Evolutionary conservation across 371 early-diverging fungal species (phyloP).

Genomic region (Mucor saturninus): DNA sequence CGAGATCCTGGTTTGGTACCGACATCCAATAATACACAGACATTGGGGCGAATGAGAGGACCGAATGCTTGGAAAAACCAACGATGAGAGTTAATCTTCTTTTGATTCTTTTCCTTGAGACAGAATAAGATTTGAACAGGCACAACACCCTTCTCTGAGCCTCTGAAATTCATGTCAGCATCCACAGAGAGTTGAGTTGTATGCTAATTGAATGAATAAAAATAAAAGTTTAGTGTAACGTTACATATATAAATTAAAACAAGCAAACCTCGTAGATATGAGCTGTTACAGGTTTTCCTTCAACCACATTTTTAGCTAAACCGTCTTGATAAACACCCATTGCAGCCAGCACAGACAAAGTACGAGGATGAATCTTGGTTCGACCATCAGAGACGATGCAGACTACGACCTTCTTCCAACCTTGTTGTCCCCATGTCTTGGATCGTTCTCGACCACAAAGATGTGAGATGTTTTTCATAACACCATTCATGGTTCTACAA

Average conservation of each 20-base stretch:
- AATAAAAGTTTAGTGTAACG: constrained; percentile 14
- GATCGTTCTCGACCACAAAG: constrained; percentile 64
- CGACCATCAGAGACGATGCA: constrained; percentile 73
- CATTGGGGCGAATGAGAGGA: constrained; percentile 73
- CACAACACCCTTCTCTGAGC: constrained; percentile 69
- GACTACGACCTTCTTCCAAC: constrained; percentile 80
- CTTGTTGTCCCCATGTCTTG: constrained; percentile 64
- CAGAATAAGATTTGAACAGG: constrained; percentile 83
- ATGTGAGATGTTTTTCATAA: constrained; percentile 76
- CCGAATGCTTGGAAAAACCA: constrained; percentile 92
- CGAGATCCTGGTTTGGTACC: constrained; percentile 77
- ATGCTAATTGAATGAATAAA: constrained; percentile 49
- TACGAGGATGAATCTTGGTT: constrained; percentile 67
- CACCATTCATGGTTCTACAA: constrained; percentile 72
- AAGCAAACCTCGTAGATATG: constrained; percentile 76
- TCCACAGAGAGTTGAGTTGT: constrained; percentile 80
- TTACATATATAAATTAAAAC: constrained; percentile 15
- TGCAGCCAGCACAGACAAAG: constrained; percentile 73
- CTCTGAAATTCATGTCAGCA: constrained; percentile 62
- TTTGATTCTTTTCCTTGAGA: constrained; percentile 74
- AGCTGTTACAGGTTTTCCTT: constrained; percentile 68
- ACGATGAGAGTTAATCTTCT: constrained; percentile 87
- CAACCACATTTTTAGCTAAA: constrained; percentile 72
- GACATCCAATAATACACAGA: constrained; percentile 82
- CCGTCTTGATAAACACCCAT: constrained; percentile 87